Conservation (phyloP, 2,329 filamentous ascomycete genomes). For the Emergomyces africanus region DNA sequence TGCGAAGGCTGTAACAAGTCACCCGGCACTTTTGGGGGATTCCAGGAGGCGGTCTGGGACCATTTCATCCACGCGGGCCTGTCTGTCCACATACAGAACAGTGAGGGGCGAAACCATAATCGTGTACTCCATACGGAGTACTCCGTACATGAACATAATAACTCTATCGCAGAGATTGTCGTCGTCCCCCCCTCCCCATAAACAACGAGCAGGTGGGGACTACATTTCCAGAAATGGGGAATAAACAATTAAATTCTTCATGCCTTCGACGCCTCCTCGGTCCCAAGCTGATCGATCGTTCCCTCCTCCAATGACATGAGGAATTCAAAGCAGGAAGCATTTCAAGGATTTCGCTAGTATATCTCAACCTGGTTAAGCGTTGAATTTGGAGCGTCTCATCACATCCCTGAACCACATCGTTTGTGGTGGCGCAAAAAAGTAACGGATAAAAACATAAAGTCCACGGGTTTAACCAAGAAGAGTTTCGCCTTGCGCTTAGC, state of each 20-base stretch:
- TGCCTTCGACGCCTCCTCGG: not conserved
- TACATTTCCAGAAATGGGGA: not conserved
- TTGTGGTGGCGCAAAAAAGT: not conserved
- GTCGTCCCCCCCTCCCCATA: not conserved
- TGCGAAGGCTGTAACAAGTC: not conserved
- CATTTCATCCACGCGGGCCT: not conserved
- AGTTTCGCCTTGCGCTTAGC: not conserved
- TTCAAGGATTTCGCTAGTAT: not conserved
- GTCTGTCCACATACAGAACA: not conserved
- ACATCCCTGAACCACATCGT: not conserved
- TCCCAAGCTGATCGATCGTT: not conserved
- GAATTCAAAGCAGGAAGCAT: not conserved
- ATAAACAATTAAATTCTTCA: not conserved
- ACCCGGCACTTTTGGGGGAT: not conserved
- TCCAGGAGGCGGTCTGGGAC: not conserved
- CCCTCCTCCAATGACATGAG: not conserved
- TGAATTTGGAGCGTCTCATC: not conserved
- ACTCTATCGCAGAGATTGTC: not conserved
- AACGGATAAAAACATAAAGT: not conserved
- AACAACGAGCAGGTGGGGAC: not conserved
- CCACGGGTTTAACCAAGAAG: not conserved
- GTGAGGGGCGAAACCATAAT: not conserved
- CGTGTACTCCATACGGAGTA: not conserved
- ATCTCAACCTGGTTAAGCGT: not conserved
- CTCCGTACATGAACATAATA: not conserved